phyloP scores from a whole-genome alignment of 768 basidiomycete genomes.

The Suillus paluster region DNA sequence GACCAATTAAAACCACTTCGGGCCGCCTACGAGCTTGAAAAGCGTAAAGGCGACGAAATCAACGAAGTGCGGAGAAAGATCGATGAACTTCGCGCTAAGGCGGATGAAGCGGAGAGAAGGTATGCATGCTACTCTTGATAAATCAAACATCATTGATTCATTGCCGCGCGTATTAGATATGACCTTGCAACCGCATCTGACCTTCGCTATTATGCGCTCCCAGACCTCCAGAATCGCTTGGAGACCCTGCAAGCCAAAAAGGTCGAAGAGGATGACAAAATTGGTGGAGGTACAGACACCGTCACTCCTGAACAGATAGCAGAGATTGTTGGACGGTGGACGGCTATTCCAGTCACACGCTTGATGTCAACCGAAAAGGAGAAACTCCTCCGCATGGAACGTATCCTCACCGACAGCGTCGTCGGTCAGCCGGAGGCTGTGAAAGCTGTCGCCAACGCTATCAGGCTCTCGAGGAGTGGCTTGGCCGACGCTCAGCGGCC shows the following conservation, averaged over 20 bases:
- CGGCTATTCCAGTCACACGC: constrained; percentile 86
- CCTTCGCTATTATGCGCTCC: constrained; percentile 89
- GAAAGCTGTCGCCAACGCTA: constrained; percentile 91
- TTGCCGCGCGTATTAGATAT: constrained; percentile 46
- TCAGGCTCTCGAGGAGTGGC: constrained; percentile 92
- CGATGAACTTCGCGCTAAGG: constrained; percentile 90
- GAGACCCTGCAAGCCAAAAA: constrained; percentile 75
- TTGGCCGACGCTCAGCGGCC: constrained; percentile 87
- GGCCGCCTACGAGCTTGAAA: constrained; percentile 87
- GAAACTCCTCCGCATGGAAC: constrained; percentile 87
- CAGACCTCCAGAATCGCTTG: constrained; percentile 80
- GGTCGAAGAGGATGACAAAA: constrained; percentile 62
- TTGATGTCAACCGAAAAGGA: constrained; percentile 91
- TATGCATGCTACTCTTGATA: constrained; percentile 38
- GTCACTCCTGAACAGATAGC: constrained; percentile 92
- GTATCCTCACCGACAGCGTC: constrained; percentile 73
- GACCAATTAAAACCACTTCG: constrained; percentile 83
- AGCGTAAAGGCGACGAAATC: constrained; percentile 80
- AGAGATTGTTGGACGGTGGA: constrained; percentile 94
- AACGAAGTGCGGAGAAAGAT: constrained; percentile 77
- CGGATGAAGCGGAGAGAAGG: constrained; percentile 90
- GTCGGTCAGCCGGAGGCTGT: constrained; percentile 93
- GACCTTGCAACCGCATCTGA: constrained; percentile 84
- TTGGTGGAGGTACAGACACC: constrained; percentile 58
- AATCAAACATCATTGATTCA: constrained; percentile 10